Percentiles rank a stretch among this genome's conserved stretches.
phyloP scores from a whole-genome alignment of 331 rosid species.

The Saraca asoca region DNA sequence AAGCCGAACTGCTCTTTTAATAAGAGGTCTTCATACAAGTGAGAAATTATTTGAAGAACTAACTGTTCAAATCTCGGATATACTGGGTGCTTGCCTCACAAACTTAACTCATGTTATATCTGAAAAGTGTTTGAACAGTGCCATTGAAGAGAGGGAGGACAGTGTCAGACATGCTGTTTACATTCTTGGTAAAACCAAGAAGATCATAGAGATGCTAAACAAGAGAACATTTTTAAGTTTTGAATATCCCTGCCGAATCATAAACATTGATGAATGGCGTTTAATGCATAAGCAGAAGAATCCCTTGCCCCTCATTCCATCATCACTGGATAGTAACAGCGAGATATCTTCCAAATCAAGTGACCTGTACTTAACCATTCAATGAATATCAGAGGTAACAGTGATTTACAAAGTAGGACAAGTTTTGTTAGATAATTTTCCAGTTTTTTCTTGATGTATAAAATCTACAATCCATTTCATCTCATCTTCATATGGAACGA shows the following conservation, averaged over 20 bases:
- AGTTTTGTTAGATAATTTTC: not conserved
- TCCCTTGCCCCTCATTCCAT: constrained; percentile 17
- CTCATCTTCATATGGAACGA: not conserved
- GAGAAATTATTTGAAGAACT: constrained; percentile 52
- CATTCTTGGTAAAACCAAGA: constrained; percentile 62
- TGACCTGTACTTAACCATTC: constrained; percentile 48
- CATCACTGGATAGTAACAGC: constrained; percentile 32
- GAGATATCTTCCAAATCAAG: constrained; percentile 30
- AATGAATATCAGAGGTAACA: constrained; percentile 23
- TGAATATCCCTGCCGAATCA: constrained; percentile 40
- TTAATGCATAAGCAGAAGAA: constrained; percentile 46
- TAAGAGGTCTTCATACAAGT: constrained; percentile 14
- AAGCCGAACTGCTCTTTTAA: constrained; percentile 53
- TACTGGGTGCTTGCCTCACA: constrained; percentile 73
- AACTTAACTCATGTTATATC: constrained; percentile 58
- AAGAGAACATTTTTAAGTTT: constrained; percentile 35
- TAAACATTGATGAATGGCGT: constrained; percentile 75
- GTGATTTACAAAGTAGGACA: constrained; percentile 14
- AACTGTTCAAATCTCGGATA: constrained; percentile 54
- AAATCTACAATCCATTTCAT: not conserved
- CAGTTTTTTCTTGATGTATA: constrained; percentile 26
- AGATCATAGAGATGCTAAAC: constrained; percentile 58
- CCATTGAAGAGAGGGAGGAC: constrained; percentile 66
- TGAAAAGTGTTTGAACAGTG: not conserved
- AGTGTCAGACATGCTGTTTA: constrained; percentile 63